A percentile compares a stretch with the other conserved stretches of the same genome.
These are phyloP conservation scores for Lipomyces spencermartinsiae DNA, from an alignment of 805 yeast genomes.

Conservation along the genomic window DNA sequence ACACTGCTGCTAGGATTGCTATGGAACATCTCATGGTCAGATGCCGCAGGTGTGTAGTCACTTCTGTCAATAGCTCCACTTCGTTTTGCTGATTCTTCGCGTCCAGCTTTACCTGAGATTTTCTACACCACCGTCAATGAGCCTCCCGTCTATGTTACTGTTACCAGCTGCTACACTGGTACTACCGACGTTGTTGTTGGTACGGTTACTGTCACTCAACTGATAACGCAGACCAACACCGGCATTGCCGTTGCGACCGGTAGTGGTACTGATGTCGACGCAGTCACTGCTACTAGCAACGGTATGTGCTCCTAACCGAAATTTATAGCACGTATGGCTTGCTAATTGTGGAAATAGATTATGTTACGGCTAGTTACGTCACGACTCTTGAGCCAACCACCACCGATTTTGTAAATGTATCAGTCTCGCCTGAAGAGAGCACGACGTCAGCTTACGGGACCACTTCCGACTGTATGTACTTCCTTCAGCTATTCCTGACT, in stretches of 20 bases:
- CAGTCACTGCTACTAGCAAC: background rate
- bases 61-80: background rate
- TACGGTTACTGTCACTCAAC: constrained; percentile 36
- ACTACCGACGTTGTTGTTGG: constrained; percentile 29
- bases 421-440: background rate
- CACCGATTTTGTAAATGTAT: background rate
- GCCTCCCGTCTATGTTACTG: constrained; percentile 28
- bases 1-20: background rate
- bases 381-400: background rate
- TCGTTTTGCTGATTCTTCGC: background rate
- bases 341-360: background rate
- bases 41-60: constrained; percentile 18
- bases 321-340: background rate
- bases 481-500: background rate
- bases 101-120: constrained; percentile 29
- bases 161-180: constrained; percentile 20
- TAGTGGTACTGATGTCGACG: background rate
- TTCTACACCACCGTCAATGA: constrained; percentile 29
- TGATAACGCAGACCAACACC: constrained; percentile 31
- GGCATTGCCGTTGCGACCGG: constrained; percentile 13
- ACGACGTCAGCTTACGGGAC: background rate
- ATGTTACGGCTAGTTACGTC: constrained; percentile 7
- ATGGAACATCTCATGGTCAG: background rate
- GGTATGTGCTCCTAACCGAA: background rate
- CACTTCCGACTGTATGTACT: background rate